Evolutionary conservation across 495 filamentous ascomycete species (phyloP), one percentile per base, ranked within the genome.

Genomic region (Annulohypoxylon maeteangense): DNA sequence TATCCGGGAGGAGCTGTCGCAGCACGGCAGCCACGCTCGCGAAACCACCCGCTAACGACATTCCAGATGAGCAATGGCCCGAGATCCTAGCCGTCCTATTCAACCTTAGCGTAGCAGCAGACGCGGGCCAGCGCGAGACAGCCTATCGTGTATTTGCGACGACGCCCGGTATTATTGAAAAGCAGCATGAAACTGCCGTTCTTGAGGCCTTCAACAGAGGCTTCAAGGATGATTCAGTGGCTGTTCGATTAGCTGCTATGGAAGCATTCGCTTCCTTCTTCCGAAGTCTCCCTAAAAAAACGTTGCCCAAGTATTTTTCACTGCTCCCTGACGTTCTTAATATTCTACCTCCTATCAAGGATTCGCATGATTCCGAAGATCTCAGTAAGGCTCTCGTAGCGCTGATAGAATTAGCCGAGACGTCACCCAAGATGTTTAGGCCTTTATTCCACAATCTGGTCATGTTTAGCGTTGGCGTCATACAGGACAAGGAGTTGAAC

Each of bases 261-360:
- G 93, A 98, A 72, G 96, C 96, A 8, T 98, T 98, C 76, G 90
- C 95, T 12, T 90, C 95, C 0, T 97, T 98, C 81, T 99, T 98
- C 89, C 88, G 91, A 66, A 94, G 91, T 47, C 86, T 98, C 67
- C 82, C 83, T 72, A 97, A 95, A 83, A 96, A 94, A 76, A 86
- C 87, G 40, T 94, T 97, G 78, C 79, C 87, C 32, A 95, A 95
- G 76, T 98, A 95, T 81, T 95, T 92, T 78, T 79, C 83, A 2
- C 87, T 99, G 7, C 88, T 97, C 45, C 92, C 93, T 36, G 90
- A 96, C 55, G 88, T 98, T 27, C 88, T 99, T 32, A 97, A 97
- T 77, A 93, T 97, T 60, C 81, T 99, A 4, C 93, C 94, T 7
- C 95, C 95, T 0, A 89, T 99, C 74, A 98, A 97, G 78, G 92